A percentile compares a stretch with the other conserved stretches of the same genome.
Conservation (phyloP, 495 filamentous ascomycete genomes). For the Trichoderma orchidacearum region DNA sequence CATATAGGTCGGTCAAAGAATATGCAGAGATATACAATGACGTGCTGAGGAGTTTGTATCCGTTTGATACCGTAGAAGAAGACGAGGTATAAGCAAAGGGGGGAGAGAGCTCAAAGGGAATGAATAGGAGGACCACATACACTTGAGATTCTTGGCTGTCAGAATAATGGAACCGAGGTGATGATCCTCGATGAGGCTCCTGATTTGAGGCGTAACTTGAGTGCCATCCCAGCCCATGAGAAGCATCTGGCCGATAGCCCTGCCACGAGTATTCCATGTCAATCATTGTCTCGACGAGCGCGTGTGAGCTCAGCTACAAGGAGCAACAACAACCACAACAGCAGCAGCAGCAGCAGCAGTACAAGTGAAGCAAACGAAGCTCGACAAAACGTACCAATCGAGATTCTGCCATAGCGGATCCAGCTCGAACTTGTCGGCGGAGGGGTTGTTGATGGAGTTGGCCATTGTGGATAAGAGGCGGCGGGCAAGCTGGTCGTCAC, state of each 20-base stretch:
- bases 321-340: neutral
- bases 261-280: conserved; percentile 10
- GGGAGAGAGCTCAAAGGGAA: neutral
- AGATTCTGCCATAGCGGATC: conserved; percentile 61
- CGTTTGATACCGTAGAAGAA: too few species aligned
- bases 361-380: neutral
- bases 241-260: conserved; percentile 75
- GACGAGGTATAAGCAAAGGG: too few species aligned
- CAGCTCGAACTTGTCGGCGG: conserved; percentile 27
- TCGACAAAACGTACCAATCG: conserved; percentile 33
- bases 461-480: neutral
- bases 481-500: neutral
- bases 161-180: conserved; percentile 65
- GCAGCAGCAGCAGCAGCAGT: neutral
- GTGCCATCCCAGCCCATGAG: conserved; percentile 96
- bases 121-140: conserved; percentile 25
- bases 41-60: too few species aligned
- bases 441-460: neutral
- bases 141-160: conserved; percentile 85
- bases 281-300: conserved; percentile 1
- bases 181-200: conserved; percentile 70
- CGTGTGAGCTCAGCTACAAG: neutral
- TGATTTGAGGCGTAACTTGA: conserved; percentile 72
- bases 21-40: neutral
- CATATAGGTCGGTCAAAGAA: neutral